Conservation (phyloP, 1,139 yeast genomes). For the Blastobotrys ciferrii region DNA sequence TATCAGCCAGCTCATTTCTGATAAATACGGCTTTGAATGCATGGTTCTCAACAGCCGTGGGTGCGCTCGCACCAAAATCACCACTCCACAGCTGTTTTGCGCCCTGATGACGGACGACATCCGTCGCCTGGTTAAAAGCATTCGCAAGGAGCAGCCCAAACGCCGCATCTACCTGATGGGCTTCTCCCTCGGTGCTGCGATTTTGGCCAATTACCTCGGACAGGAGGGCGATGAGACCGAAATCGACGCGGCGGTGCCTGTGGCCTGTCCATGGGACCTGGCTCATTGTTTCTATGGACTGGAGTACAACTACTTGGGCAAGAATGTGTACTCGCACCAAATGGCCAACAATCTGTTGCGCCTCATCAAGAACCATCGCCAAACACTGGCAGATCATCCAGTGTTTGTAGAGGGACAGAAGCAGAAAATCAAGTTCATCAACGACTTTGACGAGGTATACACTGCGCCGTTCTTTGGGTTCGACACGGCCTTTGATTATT, state of each 20-base stretch:
- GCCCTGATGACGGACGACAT: constrained; percentile 76
- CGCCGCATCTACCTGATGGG: constrained; percentile 78
- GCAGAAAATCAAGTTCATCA: constrained; percentile 41
- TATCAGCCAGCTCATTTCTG: constrained; percentile 24
- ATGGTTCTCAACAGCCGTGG: constrained; percentile 83
- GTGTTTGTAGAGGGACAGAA: constrained; percentile 38
- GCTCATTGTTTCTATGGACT: constrained; percentile 54
- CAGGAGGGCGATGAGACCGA: constrained; percentile 53
- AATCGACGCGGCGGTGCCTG: constrained; percentile 62
- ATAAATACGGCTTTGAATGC: constrained; percentile 49
- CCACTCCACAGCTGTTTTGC: constrained; percentile 71
- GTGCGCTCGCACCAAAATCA: constrained; percentile 77
- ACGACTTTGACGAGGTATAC: constrained; percentile 66
- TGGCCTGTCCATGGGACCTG: constrained; percentile 88
- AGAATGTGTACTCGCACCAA: constrained; percentile 58
- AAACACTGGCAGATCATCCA: constrained; percentile 47
- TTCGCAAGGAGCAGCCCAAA: constrained; percentile 59
- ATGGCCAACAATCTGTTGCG: constrained; percentile 65
- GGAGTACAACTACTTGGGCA: constrained; percentile 56
- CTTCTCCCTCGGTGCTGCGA: constrained; percentile 83
- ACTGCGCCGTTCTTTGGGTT: constrained; percentile 79
- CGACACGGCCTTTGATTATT: constrained; percentile 67
- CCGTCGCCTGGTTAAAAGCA: constrained; percentile 52
- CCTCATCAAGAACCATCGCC: constrained; percentile 59
- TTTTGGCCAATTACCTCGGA: constrained; percentile 76